phyloP scores from a whole-genome alignment of 495 filamentous ascomycete genomes.

The Penicillium longicatenatum region DNA sequence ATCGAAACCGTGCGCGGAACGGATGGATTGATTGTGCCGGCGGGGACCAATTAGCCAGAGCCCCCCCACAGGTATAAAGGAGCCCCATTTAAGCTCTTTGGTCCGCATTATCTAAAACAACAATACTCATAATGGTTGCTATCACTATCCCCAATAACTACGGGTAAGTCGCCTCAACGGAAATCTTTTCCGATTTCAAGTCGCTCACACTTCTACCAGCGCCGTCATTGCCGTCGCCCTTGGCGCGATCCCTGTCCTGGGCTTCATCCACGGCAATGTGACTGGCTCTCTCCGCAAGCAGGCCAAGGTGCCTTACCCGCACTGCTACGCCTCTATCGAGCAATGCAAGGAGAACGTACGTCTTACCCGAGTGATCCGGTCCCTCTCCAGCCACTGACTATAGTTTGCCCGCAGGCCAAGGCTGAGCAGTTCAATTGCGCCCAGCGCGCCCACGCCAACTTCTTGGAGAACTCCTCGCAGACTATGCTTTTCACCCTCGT shows the following conservation, averaged over 20 bases:
- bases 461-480: slow-evolving; percentile 63
- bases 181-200: background rate
- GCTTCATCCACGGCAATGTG: slow-evolving; percentile 58
- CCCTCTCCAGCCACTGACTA: background rate
- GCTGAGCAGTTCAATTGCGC: slow-evolving; percentile 63
- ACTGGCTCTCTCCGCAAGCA: slow-evolving; percentile 49
- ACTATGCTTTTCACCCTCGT: slow-evolving; percentile 60
- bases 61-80: slow-evolving; percentile 7
- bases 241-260: slow-evolving; percentile 54
- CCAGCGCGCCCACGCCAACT: slow-evolving; percentile 74
- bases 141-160: slow-evolving; percentile 52
- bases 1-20: slow-evolving; percentile 4
- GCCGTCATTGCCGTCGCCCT: slow-evolving; percentile 62
- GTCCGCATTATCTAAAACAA: background rate
- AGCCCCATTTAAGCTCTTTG: background rate
- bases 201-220: slow-evolving; percentile 26
- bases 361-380: slow-evolving; percentile 26
- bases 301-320: slow-evolving; percentile 63
- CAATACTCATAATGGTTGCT: slow-evolving; percentile 33
- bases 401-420: slow-evolving; percentile 29
- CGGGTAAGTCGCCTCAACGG: slow-evolving; percentile 39
- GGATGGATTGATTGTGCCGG: slow-evolving; percentile 19
- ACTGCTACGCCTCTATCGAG: slow-evolving; percentile 60
- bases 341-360: slow-evolving; percentile 55
- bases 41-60: background rate